A percentile compares a stretch with the other conserved stretches of the same genome.
Evolutionary conservation across 169 alveolate species (phyloP).

Genomic region (Theileria orientalis): DNA sequence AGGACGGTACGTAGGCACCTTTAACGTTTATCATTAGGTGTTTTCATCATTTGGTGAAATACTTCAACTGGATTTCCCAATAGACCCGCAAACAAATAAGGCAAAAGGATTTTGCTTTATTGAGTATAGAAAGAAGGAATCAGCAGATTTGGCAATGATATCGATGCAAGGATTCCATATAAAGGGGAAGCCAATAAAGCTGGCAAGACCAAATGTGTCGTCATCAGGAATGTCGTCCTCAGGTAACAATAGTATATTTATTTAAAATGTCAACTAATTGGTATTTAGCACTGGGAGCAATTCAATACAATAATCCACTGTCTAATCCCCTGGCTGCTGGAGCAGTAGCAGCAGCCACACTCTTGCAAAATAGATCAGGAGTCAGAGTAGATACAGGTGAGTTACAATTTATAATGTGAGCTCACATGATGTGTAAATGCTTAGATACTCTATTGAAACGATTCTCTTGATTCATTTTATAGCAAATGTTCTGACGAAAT

Average conservation of each 20-base stretch:
- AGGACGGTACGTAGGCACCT: background rate
- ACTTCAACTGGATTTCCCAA: slow-evolving; percentile 84
- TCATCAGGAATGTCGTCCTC: slow-evolving; percentile 11
- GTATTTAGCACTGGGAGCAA: slow-evolving; percentile 11
- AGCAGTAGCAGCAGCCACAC: slow-evolving; percentile 37
- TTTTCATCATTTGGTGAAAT: slow-evolving; percentile 93
- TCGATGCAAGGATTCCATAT: slow-evolving; percentile 90
- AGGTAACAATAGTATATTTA: background rate
- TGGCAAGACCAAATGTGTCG: slow-evolving; percentile 38
- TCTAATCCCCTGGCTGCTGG: slow-evolving; percentile 38
- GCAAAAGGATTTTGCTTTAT: slow-evolving; percentile 89
- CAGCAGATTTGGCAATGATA: slow-evolving; percentile 91
- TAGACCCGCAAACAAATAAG: slow-evolving; percentile 85
- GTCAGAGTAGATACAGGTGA: slow-evolving; percentile 20
- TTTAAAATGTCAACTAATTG: no score
- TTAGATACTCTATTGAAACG: no score
- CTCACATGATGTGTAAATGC: background rate
- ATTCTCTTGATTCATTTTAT: background rate
- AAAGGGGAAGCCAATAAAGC: slow-evolving; percentile 84
- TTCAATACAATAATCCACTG: slow-evolving; percentile 15
- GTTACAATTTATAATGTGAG: background rate
- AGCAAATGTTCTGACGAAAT: slow-evolving; percentile 17
- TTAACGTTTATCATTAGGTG: slow-evolving; percentile 33
- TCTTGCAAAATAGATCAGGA: slow-evolving; percentile 23
- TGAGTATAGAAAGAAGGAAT: slow-evolving; percentile 83